Evolutionary conservation across 2,329 filamentous ascomycete genomes (phyloP).

Genomic region (Aureobasidium sp.): DNA sequence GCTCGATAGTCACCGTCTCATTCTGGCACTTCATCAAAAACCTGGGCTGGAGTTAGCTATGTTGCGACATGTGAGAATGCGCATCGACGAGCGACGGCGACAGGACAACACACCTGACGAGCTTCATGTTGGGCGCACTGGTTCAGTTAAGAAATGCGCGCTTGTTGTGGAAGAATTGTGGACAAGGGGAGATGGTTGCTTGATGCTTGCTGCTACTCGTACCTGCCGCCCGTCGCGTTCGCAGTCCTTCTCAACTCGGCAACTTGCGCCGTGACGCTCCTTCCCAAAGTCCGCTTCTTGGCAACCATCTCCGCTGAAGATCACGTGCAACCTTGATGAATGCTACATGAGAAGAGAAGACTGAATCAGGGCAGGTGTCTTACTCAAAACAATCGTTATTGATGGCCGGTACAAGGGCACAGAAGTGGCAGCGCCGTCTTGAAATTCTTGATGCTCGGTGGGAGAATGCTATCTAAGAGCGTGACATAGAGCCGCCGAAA

Average conservation of each 20-base stretch:
- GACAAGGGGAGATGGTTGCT: background rate
- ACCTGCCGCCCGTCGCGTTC: background rate
- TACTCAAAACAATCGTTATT: no score
- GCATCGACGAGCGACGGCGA: background rate
- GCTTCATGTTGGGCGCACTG: slow-evolving; percentile 67
- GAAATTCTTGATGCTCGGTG: background rate
- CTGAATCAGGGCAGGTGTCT: background rate
- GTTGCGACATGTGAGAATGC: slow-evolving; percentile 27
- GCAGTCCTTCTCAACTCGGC: slow-evolving; percentile 5
- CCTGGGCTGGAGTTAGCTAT: slow-evolving; percentile 35
- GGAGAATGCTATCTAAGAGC: background rate
- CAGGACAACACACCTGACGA: slow-evolving; percentile 69
- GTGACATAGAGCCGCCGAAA: background rate
- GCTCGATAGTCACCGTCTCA: slow-evolving; percentile 95
- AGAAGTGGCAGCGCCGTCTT: background rate
- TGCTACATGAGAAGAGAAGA: background rate
- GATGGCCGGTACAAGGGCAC: background rate
- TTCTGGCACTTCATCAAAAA: slow-evolving; percentile 99
- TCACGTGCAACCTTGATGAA: slow-evolving; percentile 11
- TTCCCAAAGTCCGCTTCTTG: background rate
- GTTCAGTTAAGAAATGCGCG: slow-evolving; percentile 7
- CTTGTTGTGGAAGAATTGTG: background rate
- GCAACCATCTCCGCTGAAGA: background rate
- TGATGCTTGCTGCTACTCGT: background rate
- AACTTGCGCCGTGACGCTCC: slow-evolving; percentile 6